These are phyloP conservation scores for Mucor indicus DNA, from an alignment of 371 early-diverging fungal genomes.

Conservation along the genomic window DNA sequence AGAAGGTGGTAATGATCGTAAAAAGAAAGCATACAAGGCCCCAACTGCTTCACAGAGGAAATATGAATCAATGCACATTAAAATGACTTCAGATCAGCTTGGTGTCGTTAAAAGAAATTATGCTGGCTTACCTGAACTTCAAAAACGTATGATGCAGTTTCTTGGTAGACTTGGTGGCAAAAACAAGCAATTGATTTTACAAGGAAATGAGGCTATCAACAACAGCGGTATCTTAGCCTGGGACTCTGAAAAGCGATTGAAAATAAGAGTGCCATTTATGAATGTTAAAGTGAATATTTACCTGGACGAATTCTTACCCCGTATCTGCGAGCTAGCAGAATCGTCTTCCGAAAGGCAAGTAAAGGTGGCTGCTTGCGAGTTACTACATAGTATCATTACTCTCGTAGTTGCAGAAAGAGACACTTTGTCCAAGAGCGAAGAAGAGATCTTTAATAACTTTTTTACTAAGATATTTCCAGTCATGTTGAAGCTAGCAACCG, in stretches of 20 bases:
- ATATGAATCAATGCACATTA: slow-evolving; percentile 7
- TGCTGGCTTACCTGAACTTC: slow-evolving; percentile 41
- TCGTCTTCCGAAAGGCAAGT: slow-evolving; percentile 70
- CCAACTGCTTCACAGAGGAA: slow-evolving; percentile 15
- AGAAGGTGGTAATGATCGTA: neutral
- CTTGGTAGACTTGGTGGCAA: slow-evolving; percentile 67
- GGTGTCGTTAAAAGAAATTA: slow-evolving; percentile 17
- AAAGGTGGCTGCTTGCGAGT: slow-evolving; percentile 75
- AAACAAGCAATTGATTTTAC: slow-evolving; percentile 51
- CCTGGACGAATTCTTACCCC: slow-evolving; percentile 75
- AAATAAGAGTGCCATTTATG: slow-evolving; percentile 64
- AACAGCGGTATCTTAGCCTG: slow-evolving; percentile 47
- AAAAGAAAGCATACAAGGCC: slow-evolving; percentile 8
- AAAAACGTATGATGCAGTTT: slow-evolving; percentile 59
- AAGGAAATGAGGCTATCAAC: neutral
- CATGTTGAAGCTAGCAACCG: slow-evolving; percentile 67
- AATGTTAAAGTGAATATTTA: slow-evolving; percentile 62
- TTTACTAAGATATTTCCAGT: slow-evolving; percentile 69
- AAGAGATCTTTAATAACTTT: slow-evolving; percentile 61
- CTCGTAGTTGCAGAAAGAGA: slow-evolving; percentile 70
- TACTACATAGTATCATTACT: slow-evolving; percentile 69
- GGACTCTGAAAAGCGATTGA: slow-evolving; percentile 54
- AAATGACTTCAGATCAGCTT: slow-evolving; percentile 10
- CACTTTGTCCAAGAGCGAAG: slow-evolving; percentile 26
- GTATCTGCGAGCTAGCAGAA: slow-evolving; percentile 74